phyloP scores from a whole-genome alignment of 345 rosid genomes.

The Tarenaya hassleriana region DNA sequence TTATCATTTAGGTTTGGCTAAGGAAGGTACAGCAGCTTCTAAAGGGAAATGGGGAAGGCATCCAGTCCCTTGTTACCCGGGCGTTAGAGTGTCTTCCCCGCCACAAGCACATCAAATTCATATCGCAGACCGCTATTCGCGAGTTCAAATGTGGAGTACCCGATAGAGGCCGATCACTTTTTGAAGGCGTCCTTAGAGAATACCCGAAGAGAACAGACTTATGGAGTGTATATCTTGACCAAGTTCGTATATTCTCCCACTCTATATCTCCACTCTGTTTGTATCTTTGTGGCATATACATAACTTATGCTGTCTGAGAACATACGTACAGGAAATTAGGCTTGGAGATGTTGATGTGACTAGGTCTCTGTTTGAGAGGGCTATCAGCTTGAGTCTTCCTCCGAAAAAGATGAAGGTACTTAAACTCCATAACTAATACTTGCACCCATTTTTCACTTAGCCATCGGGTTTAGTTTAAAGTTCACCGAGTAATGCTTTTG shows the following conservation, averaged over 20 bases:
- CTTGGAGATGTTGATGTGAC: conserved; percentile 65
- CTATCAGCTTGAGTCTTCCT: conserved; percentile 75
- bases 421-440: conserved; percentile 8
- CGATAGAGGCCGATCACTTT: conserved; percentile 79
- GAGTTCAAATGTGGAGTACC: conserved; percentile 88
- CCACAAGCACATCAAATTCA: conserved; percentile 77
- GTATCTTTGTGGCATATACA: not conserved
- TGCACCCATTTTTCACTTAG: not conserved
- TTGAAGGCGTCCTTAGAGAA: conserved; percentile 79
- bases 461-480: not conserved
- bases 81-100: conserved; percentile 78
- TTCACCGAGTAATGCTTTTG: conserved; percentile 1
- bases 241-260: conserved; percentile 36
- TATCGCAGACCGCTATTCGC: conserved; percentile 75
- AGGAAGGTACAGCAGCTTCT: conserved; percentile 50
- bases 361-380: conserved; percentile 77
- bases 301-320: conserved; percentile 10
- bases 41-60: conserved; percentile 50
- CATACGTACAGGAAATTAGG: conserved; percentile 58
- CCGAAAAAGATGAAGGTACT: conserved; percentile 82
- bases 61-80: conserved; percentile 60
- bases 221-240: conserved; percentile 95
- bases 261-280: not conserved
- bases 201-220: conserved; percentile 93
- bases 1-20: conserved; percentile 61